A percentile compares a stretch with the other conserved stretches of the same genome.
These are phyloP conservation scores for Angomonas ambiguus DNA, from an alignment of 208 protist genomes.

Conservation along the genomic window DNA sequence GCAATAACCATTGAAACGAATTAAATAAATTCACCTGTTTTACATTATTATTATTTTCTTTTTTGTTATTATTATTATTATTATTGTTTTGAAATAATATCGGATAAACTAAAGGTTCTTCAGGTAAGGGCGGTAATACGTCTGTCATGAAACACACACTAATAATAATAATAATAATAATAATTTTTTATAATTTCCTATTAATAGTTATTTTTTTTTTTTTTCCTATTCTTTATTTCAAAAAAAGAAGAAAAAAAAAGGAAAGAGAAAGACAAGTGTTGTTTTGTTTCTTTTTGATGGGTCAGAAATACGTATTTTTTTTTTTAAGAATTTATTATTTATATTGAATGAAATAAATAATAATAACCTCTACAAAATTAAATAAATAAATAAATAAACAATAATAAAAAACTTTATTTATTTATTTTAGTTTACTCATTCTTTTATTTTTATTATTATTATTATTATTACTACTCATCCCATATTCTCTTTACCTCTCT, in stretches of 20 bases:
- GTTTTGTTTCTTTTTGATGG: neutral
- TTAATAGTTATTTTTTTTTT: conserved; percentile 10
- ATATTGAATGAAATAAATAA: neutral
- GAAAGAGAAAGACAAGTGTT: neutral
- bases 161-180: no score
- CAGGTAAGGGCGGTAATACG: conserved; percentile 1
- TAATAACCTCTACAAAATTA: neutral
- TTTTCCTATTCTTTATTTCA: conserved; percentile 9
- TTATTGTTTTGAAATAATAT: conserved; percentile 16
- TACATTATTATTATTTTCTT: neutral
- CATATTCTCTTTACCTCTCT: conserved; percentile 4
- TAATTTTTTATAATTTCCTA: no score
- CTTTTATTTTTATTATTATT: neutral
- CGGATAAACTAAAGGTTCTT: conserved; percentile 29
- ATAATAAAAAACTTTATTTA: neutral
- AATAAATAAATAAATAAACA: neutral
- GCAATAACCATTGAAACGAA: neutral
- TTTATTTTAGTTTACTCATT: neutral
- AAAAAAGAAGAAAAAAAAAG: neutral
- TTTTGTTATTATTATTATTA: neutral
- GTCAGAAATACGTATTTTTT: conserved; percentile 7
- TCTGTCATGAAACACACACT: neutral
- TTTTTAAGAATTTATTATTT: neutral
- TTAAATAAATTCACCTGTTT: conserved; percentile 6
- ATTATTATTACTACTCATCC: no score